Conservation (phyloP, 2,329 filamentous ascomycete species). For the Catunica adiposa region DNA sequence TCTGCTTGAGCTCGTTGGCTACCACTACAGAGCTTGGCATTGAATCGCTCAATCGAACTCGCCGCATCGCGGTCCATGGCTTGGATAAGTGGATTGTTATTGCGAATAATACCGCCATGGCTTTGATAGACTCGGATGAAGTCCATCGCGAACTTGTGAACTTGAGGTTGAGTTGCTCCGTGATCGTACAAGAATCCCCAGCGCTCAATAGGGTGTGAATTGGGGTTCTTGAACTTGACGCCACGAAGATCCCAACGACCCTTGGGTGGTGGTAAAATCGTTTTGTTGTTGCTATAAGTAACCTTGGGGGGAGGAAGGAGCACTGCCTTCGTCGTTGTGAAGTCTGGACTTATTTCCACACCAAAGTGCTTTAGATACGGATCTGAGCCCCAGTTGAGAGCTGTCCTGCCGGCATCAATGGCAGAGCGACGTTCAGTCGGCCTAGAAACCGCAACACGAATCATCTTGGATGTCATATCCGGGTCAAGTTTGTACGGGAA, state of each 20-base stretch:
- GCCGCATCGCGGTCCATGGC: slow-evolving; percentile 13
- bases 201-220: slow-evolving; percentile 42
- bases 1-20: not conserved
- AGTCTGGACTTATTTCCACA: slow-evolving; percentile 46
- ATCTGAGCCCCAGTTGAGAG: slow-evolving; percentile 54
- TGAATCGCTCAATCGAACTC: not conserved
- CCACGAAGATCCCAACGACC: slow-evolving; percentile 75
- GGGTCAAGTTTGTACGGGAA: slow-evolving; percentile 47
- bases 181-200: slow-evolving; percentile 55
- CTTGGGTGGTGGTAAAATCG: slow-evolving; percentile 41
- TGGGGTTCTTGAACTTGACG: slow-evolving; percentile 50
- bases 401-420: slow-evolving; percentile 50
- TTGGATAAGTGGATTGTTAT: slow-evolving; percentile 22
- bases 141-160: slow-evolving; percentile 20
- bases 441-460: slow-evolving; percentile 75
- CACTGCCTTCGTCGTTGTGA: slow-evolving; percentile 52
- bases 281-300: slow-evolving; percentile 19
- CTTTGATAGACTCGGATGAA: slow-evolving; percentile 31
- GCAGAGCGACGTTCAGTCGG: slow-evolving; percentile 50
- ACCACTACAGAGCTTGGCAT: not conserved
- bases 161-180: slow-evolving; percentile 24
- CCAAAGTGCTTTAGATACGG: slow-evolving; percentile 57
- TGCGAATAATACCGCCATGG: slow-evolving; percentile 32
- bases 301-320: slow-evolving; percentile 49
- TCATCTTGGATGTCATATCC: slow-evolving; percentile 65